Evolutionary conservation across 441 rosid species (phyloP), one percentile per base, ranked within the genome.

Genomic region (Syzygium malaccense): DNA sequence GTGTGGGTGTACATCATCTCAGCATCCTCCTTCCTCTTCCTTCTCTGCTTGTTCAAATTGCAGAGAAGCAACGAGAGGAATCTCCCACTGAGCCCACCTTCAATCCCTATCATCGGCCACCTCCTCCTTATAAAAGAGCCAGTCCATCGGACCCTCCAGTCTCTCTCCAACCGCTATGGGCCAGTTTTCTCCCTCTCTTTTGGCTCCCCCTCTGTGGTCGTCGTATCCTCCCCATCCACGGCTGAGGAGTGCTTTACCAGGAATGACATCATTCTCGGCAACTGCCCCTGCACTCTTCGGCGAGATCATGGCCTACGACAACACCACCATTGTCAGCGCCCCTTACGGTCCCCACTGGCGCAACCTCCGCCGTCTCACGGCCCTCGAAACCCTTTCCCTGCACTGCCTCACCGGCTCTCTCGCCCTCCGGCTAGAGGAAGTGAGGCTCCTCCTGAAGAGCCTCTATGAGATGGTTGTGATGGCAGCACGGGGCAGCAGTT

Each of bases 241-340:
- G 90, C 87, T 1, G 91, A 92, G 68, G 92, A 92, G 80, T 90
- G 91, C 87, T 89, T 91, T 83, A 85, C 91, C 25, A 88, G 53
- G 78, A 91, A 90, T 37, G 94, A 91, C 78, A 37, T 90, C 18
- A 17, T 88, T n/a, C 86, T 79, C 25, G 89, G 86, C n/a, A 88
- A 83, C 86, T 86, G 86, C 1, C 86, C 89, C 19, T n/a, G 60
- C 23, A 17, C 86, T 88, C n/a, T 37, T 12, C 3, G 62, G 32
- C 1, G 18, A 83, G 30, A 48, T 45, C n/a, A 23, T 80, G 8
- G 25, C 19, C 28, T 83, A 88, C 60, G 32, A 53, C 80, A 8
- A 9, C 78, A 56, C 89, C 26, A 49, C 86, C 17, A 33, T 79
- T 25, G 56, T 14, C 4, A 0, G 57, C 32, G 54, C 66, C 48